Evolutionary conservation across 768 basidiomycete species (phyloP).

Genomic region (Cystobasidium onofrii): DNA sequence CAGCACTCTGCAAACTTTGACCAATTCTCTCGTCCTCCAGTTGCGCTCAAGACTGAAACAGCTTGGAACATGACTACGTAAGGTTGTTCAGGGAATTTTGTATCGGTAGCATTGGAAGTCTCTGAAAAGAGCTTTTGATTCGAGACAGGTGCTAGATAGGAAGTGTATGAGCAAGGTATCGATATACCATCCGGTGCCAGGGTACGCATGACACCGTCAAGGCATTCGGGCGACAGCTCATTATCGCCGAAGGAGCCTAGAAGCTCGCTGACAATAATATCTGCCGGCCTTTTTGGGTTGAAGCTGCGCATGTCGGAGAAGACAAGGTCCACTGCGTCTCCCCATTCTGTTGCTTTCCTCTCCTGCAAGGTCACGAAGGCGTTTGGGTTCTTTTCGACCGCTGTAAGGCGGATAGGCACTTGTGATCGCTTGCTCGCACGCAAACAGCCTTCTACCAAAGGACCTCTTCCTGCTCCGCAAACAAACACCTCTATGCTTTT

Average conservation of each 20-base stretch:
- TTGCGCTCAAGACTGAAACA: slow-evolving; percentile 75
- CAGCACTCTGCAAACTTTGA: slow-evolving; percentile 72
- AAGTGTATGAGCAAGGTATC: slow-evolving; percentile 91
- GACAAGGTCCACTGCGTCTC: slow-evolving; percentile 65
- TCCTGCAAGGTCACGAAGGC: slow-evolving; percentile 89
- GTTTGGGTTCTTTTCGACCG: slow-evolving; percentile 92
- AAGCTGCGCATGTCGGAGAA: slow-evolving; percentile 89
- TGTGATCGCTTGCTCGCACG: slow-evolving; percentile 62
- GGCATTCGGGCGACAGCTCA: slow-evolving; percentile 92
- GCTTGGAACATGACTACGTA: slow-evolving; percentile 99
- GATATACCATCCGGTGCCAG: slow-evolving; percentile 91
- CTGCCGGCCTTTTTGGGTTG: slow-evolving; percentile 67
- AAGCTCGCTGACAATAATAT: slow-evolving; percentile 90
- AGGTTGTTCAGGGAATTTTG: slow-evolving; percentile 79
- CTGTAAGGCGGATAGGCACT: slow-evolving; percentile 59
- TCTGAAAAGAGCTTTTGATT: slow-evolving; percentile 75
- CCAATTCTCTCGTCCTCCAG: slow-evolving; percentile 52
- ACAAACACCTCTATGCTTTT: slow-evolving; percentile 69
- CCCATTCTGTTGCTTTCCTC: slow-evolving; percentile 74
- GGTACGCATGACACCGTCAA: slow-evolving; percentile 89
- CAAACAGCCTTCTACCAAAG: slow-evolving; percentile 76
- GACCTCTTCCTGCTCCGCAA: slow-evolving; percentile 90
- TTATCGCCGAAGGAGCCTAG: slow-evolving; percentile 98
- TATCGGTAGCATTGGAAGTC: slow-evolving; percentile 50
- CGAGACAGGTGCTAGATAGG: slow-evolving; percentile 85